A percentile compares a stretch with the other conserved stretches of the same genome.
These are phyloP conservation scores for Lyophyllum semitale DNA, from an alignment of 768 basidiomycete species.

Conservation along the genomic window DNA sequence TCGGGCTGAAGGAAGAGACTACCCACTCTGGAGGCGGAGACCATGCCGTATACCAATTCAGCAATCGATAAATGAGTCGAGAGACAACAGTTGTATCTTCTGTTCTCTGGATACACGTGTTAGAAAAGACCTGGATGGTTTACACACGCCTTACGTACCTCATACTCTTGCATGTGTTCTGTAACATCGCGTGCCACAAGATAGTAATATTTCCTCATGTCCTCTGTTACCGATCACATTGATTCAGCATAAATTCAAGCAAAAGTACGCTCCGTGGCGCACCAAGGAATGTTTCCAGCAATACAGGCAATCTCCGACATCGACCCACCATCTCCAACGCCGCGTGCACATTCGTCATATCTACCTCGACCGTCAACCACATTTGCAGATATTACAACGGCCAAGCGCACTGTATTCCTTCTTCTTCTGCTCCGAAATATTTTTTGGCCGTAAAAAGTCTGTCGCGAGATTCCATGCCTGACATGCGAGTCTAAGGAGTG, in stretches of 20 bases:
- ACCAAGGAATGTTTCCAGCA: constrained; percentile 78
- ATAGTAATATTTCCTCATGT: constrained; percentile 58
- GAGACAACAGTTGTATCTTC: constrained; percentile 51
- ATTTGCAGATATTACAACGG: background rate
- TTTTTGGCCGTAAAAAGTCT: constrained; percentile 55
- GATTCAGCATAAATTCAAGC: background rate
- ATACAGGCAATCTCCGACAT: constrained; percentile 58
- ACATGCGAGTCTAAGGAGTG: background rate
- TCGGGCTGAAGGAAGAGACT: constrained; percentile 1
- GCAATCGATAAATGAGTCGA: constrained; percentile 56
- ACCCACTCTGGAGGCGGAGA: constrained; percentile 64
- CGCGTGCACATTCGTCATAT: constrained; percentile 48
- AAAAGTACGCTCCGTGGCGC: constrained; percentile 17
- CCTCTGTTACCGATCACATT: constrained; percentile 52
- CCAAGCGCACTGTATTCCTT: constrained; percentile 23
- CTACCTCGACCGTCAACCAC: constrained; percentile 23
- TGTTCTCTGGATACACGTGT: constrained; percentile 35
- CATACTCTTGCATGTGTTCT: constrained; percentile 58
- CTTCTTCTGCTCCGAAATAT: constrained; percentile 41
- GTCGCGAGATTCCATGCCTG: constrained; percentile 65
- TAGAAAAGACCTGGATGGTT: background rate
- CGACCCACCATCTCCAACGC: constrained; percentile 63
- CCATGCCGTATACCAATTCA: constrained; percentile 81
- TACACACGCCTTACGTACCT: constrained; percentile 40
- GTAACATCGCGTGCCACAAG: constrained; percentile 64